phyloP scores from a whole-genome alignment of 2,329 filamentous ascomycete genomes.

The Talaromyces albobiverticillius region DNA sequence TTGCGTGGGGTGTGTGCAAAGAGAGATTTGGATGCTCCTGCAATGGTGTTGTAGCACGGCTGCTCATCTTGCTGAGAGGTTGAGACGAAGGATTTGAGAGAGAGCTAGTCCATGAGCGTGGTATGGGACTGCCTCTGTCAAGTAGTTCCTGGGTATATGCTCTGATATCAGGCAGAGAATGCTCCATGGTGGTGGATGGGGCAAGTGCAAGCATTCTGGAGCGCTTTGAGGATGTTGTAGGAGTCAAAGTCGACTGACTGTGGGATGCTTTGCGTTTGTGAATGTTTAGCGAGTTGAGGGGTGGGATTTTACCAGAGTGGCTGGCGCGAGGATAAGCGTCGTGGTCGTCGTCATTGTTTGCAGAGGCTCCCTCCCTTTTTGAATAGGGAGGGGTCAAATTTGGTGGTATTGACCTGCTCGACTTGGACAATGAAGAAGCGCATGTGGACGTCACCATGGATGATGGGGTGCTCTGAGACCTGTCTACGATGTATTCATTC shows the following conservation, averaged over 20 bases:
- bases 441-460: slow-evolving; percentile 17
- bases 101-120: slow-evolving; percentile 1
- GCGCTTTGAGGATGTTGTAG: slow-evolving; percentile 2
- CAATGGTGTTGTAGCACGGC: slow-evolving; percentile 1
- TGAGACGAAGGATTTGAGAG: not conserved
- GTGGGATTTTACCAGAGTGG: not conserved
- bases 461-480: slow-evolving; percentile 24
- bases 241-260: not conserved
- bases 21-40: not conserved
- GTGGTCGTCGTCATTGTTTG: not conserved
- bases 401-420: not conserved
- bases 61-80: slow-evolving; percentile 1
- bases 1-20: not conserved
- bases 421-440: slow-evolving; percentile 13
- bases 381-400: not conserved
- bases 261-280: slow-evolving; percentile 6
- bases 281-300: not conserved
- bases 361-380: not conserved
- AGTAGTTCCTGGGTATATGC: slow-evolving; percentile 1
- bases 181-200: slow-evolving; percentile 3
- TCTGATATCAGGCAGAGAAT: not conserved
- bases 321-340: not conserved
- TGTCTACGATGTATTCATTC: slow-evolving; percentile 23
- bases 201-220: not conserved
- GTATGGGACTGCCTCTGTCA: slow-evolving; percentile 9